These are phyloP conservation scores for Eremochloa ophiuroides DNA, from an alignment of 176 grass and related monocot genomes.

Conservation along the genomic window DNA sequence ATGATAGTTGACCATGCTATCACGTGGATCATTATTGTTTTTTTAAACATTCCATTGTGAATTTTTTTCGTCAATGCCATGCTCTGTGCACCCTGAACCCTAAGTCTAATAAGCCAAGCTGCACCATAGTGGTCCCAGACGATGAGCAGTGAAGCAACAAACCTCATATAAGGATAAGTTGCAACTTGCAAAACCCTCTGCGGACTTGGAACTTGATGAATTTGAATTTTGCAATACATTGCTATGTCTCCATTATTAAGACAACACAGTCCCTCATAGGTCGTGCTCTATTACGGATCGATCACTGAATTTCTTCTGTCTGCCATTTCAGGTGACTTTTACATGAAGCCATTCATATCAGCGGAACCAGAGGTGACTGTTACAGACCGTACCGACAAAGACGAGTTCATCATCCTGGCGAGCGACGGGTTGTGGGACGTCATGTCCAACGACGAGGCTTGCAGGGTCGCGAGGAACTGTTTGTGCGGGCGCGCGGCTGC, in stretches of 20 bases:
- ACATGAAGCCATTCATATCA: conserved; percentile 75
- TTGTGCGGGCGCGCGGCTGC: conserved; percentile 41
- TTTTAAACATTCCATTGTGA: neutral
- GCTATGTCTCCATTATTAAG: neutral
- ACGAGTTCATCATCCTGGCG: conserved; percentile 84
- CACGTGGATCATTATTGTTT: neutral
- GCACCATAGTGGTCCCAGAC: neutral
- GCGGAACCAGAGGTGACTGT: conserved; percentile 70
- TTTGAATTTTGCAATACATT: neutral
- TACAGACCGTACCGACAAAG: conserved; percentile 37
- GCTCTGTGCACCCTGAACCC: neutral
- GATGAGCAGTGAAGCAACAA: neutral
- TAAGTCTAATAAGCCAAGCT: neutral
- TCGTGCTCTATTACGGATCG: neutral
- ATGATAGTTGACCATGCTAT: neutral
- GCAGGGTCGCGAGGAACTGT: conserved; percentile 69
- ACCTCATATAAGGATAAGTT: neutral
- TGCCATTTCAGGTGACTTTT: conserved; percentile 66
- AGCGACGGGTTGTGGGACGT: conserved; percentile 92
- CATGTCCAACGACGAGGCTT: conserved; percentile 53
- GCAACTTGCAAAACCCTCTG: neutral
- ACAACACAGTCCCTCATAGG: neutral
- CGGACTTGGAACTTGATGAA: neutral
- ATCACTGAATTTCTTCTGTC: neutral
- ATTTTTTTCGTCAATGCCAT: neutral